Conservation (phyloP, 2,329 filamentous ascomycete genomes). For the Sporothrix inflata region DNA sequence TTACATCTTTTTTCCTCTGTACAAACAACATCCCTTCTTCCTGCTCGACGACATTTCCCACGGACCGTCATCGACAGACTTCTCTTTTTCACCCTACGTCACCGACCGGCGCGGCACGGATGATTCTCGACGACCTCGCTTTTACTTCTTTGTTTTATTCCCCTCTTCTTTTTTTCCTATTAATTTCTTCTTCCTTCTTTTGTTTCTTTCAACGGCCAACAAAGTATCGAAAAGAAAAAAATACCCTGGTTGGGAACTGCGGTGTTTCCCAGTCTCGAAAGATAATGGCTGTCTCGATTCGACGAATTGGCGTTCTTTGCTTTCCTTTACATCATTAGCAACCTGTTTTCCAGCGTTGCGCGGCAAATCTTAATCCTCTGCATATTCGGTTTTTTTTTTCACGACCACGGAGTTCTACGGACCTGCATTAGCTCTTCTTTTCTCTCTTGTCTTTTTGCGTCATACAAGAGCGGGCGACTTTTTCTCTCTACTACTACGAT, state of each 20-base stretch:
- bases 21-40: slow-evolving; percentile 14
- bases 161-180: background rate
- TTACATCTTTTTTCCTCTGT: slow-evolving; percentile 36
- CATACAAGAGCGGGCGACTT: slow-evolving; percentile 49
- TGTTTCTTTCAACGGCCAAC: slow-evolving; percentile 34
- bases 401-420: slow-evolving; percentile 48
- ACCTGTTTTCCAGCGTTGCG: slow-evolving; percentile 32
- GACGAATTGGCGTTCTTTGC: slow-evolving; percentile 51
- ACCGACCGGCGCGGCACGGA: slow-evolving; percentile 39
- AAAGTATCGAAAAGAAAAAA: slow-evolving; percentile 35
- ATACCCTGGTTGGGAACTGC: slow-evolving; percentile 39
- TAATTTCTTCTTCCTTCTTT: slow-evolving; percentile 26
- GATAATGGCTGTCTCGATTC: slow-evolving; percentile 45
- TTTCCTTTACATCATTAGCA: slow-evolving; percentile 40
- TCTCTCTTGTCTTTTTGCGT: slow-evolving; percentile 37
- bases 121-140: slow-evolving; percentile 42
- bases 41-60: background rate
- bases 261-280: slow-evolving; percentile 46
- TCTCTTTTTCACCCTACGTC: slow-evolving; percentile 27
- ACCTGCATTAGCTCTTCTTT: slow-evolving; percentile 38
- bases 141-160: slow-evolving; percentile 25
- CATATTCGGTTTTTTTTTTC: slow-evolving; percentile 40
- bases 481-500: slow-evolving; percentile 44
- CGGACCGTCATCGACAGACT: background rate
- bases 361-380: slow-evolving; percentile 26